Percentiles rank a stretch among this genome's conserved stretches.
These are phyloP conservation scores for Monascus purpureus DNA, from an alignment of 495 filamentous ascomycete genomes.

Conservation along the genomic window DNA sequence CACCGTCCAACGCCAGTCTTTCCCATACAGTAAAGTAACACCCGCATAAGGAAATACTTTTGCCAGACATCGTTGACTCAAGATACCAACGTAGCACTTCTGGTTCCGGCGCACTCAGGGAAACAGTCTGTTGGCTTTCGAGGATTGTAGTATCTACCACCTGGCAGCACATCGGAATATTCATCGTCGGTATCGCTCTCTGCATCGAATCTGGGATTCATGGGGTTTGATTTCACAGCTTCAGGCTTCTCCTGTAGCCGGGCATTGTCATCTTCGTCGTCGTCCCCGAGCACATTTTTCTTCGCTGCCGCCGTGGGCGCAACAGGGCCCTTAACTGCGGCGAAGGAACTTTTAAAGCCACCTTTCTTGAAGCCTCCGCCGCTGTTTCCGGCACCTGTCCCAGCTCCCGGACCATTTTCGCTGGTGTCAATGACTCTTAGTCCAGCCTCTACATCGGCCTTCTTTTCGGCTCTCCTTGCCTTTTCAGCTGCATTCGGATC, in stretches of 20 bases:
- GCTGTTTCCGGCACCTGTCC: conserved; percentile 5
- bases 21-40: too few species aligned
- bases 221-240: neutral
- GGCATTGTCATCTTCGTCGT: conserved; percentile 22
- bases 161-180: conserved; percentile 21
- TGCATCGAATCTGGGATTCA: conserved; percentile 4
- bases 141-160: conserved; percentile 37
- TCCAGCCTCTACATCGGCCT: conserved; percentile 44
- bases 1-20: too few species aligned
- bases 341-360: conserved; percentile 49
- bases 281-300: conserved; percentile 31
- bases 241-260: neutral
- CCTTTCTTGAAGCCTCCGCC: conserved; percentile 46
- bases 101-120: conserved; percentile 19
- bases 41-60: too few species aligned
- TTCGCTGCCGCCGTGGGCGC: conserved; percentile 16
- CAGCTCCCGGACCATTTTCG: conserved; percentile 3
- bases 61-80: too few species aligned
- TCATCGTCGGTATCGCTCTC: conserved; percentile 35
- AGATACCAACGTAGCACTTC: neutral
- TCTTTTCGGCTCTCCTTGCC: conserved; percentile 56
- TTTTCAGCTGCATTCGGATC: conserved; percentile 43
- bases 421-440: conserved; percentile 22
- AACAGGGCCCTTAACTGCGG: conserved; percentile 24
- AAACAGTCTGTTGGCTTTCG: conserved; percentile 37